Percentiles rank a stretch among this genome's conserved stretches.
phyloP scores from a whole-genome alignment of 1,139 yeast species.

The Pichia inconspicua region DNA sequence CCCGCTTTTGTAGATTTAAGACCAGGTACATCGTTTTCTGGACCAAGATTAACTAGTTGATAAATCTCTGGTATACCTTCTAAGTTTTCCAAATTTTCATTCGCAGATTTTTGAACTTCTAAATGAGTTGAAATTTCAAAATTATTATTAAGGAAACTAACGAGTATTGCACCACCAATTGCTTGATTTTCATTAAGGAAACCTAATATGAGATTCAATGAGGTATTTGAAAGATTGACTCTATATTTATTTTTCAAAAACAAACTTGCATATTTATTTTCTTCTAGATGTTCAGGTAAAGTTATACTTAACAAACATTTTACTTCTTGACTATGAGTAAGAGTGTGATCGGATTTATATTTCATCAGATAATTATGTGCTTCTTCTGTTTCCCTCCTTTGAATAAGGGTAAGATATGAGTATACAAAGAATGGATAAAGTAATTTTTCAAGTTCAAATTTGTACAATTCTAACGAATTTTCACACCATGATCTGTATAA shows the following conservation, averaged over 20 bases:
- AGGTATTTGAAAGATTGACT: constrained; percentile 72
- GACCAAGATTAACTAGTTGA: constrained; percentile 22
- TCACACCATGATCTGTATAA: constrained; percentile 86
- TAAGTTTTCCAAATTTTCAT: constrained; percentile 19
- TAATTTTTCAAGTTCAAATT: constrained; percentile 76
- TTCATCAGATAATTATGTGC: constrained; percentile 73
- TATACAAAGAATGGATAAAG: constrained; percentile 89
- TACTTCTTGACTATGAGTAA: constrained; percentile 74
- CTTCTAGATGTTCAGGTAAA: constrained; percentile 71
- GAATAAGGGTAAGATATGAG: constrained; percentile 70
- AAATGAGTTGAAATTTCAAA: constrained; percentile 58
- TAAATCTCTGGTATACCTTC: constrained; percentile 31
- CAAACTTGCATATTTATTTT: constrained; percentile 72
- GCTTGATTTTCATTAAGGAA: constrained; percentile 89
- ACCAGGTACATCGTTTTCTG: constrained; percentile 16
- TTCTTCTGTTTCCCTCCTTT: constrained; percentile 48
- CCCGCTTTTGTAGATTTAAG: constrained; percentile 12
- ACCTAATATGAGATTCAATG: constrained; percentile 74
- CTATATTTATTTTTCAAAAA: constrained; percentile 69
- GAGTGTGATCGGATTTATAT: constrained; percentile 63
- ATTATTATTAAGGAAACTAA: constrained; percentile 79
- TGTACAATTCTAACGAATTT: constrained; percentile 82
- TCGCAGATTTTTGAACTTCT: constrained; percentile 30
- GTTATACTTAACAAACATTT: constrained; percentile 65
- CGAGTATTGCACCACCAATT: constrained; percentile 82